Conservation (phyloP, 2,329 filamentous ascomycete genomes). For the Zasmidium citrigriseum region DNA sequence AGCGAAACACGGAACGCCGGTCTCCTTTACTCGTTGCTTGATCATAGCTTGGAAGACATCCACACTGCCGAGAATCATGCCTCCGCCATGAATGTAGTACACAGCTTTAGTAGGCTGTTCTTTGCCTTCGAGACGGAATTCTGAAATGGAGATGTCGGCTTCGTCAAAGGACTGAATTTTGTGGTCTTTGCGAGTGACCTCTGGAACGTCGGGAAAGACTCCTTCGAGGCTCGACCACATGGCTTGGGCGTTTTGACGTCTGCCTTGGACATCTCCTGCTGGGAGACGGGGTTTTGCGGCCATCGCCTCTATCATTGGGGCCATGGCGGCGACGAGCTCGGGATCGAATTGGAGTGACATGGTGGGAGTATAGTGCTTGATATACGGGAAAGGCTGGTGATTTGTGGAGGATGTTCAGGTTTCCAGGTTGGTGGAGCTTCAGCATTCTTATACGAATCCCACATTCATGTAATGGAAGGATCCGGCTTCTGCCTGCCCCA, state of each 20-base stretch:
- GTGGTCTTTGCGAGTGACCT: conserved; percentile 14
- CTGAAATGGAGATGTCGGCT: conserved; percentile 12
- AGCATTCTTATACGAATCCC: too few species aligned
- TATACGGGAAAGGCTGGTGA: too few species aligned
- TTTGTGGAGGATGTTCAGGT: too few species aligned
- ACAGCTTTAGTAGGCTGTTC: conserved; percentile 5
- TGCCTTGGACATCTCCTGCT: conserved; percentile 17
- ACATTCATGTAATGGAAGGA: neutral
- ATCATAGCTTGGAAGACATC: conserved; percentile 15
- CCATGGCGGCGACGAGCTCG: conserved; percentile 17
- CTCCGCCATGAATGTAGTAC: conserved; percentile 20
- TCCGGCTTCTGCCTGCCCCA: neutral
- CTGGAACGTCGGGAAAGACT: conserved; percentile 7
- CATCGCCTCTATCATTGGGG: conserved; percentile 14
- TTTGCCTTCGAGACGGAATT: conserved; percentile 10
- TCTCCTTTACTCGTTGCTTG: neutral
- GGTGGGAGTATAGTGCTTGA: neutral
- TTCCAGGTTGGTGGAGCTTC: too few species aligned
- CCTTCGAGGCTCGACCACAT: conserved; percentile 3
- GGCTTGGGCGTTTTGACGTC: conserved; percentile 9
- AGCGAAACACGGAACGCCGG: conserved; percentile 13
- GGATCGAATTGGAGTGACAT: conserved; percentile 18
- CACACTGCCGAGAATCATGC: conserved; percentile 19
- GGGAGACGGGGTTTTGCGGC: conserved; percentile 12
- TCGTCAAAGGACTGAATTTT: conserved; percentile 12